These are phyloP conservation scores for Chrysanthemum makinoi DNA, from an alignment of 129 eudicot species.

Conservation along the genomic window DNA sequence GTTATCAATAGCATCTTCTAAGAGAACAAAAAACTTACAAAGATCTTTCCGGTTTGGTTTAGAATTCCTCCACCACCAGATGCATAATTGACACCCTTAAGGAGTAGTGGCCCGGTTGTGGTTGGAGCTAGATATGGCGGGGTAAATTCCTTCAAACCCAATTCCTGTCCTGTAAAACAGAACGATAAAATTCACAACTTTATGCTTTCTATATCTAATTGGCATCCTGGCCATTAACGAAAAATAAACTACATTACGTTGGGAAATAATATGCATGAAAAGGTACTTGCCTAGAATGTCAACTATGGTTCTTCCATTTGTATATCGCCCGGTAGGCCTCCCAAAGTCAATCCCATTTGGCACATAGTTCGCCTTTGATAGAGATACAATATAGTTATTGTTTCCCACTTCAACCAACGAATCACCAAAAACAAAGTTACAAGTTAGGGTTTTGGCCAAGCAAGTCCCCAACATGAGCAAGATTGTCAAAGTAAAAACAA, in stretches of 20 bases:
- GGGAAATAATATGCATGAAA: not conserved
- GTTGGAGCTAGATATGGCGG: constrained; percentile 87
- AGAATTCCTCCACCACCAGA: constrained; percentile 96
- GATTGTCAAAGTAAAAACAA: constrained; percentile 22
- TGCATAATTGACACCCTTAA: constrained; percentile 85
- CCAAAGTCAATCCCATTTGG: constrained; percentile 95
- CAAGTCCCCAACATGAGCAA: constrained; percentile 29
- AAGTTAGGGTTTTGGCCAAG: constrained; percentile 36
- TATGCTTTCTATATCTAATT: not conserved
- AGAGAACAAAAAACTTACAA: constrained; percentile 45
- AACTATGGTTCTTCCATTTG: constrained; percentile 80
- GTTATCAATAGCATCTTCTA: not conserved
- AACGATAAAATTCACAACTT: not conserved
- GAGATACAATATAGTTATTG: constrained; percentile 70
- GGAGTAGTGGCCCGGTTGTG: constrained; percentile 48
- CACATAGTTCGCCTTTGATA: constrained; percentile 68
- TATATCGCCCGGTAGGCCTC: constrained; percentile 76
- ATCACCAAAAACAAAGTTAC: constrained; percentile 83
- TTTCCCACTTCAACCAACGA: constrained; percentile 87
- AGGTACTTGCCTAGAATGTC: constrained; percentile 71
- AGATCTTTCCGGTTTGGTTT: constrained; percentile 66
- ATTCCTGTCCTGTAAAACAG: constrained; percentile 46
- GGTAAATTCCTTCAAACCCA: constrained; percentile 48
- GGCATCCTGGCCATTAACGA: not conserved
- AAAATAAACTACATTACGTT: not conserved